Conservation (phyloP, 2,329 filamentous ascomycete species). For the Diplocarpon mali region DNA sequence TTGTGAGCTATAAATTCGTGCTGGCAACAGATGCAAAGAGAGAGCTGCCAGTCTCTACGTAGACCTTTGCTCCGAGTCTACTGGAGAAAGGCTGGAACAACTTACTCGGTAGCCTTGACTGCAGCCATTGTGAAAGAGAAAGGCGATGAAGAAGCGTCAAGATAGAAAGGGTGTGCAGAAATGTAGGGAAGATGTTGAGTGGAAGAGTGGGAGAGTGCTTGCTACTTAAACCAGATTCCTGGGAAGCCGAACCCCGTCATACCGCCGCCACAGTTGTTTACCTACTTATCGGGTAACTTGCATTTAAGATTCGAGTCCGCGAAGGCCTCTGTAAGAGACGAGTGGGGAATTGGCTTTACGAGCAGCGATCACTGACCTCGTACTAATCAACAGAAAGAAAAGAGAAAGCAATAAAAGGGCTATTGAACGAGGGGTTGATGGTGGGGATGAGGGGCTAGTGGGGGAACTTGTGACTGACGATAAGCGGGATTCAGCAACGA, state of each 20-base stretch:
- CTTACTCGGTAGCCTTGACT: slow-evolving; percentile 24
- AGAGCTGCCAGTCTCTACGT: slow-evolving; percentile 26
- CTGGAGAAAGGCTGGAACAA: slow-evolving; percentile 8
- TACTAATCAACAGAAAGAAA: no score
- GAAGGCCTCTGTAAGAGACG: no score
- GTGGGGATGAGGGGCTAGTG: no score
- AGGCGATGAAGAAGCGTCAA: neutral
- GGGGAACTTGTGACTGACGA: no score
- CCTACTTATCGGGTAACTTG: neutral
- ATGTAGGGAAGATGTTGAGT: neutral
- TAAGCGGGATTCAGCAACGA: no score
- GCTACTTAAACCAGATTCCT: slow-evolving; percentile 12
- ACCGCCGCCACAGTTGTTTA: neutral
- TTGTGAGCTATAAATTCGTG: slow-evolving; percentile 11
- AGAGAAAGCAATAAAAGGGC: no score
- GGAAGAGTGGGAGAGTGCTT: slow-evolving; percentile 6
- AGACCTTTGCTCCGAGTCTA: slow-evolving; percentile 18
- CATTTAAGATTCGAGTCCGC: no score
- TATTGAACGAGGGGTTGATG: no score
- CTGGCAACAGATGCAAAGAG: slow-evolving; percentile 11
- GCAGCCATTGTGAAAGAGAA: slow-evolving; percentile 23
- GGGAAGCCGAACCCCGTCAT: neutral
- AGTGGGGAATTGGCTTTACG: no score
- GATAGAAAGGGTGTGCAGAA: neutral
- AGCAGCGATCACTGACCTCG: no score